Evolutionary conservation across 257 asterid genomes (phyloP).

Genomic region (Solanum appendiculatum): DNA sequence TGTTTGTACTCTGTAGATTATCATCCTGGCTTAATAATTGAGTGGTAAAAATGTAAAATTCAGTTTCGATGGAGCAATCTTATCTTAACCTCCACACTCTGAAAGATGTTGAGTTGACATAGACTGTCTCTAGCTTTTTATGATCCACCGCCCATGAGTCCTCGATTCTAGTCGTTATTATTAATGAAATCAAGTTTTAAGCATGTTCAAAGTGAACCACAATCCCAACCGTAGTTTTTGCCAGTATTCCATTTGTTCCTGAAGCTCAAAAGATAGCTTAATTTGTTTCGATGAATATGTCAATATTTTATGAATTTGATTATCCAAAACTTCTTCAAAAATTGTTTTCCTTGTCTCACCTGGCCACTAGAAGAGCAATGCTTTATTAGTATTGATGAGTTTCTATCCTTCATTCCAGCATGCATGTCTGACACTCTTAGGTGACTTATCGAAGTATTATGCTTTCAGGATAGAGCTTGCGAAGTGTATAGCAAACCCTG

Average conservation of each 20-base stretch:
- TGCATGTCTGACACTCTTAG: background rate
- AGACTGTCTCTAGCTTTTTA: background rate
- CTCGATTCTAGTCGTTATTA: background rate
- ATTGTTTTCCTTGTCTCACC: background rate
- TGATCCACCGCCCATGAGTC: background rate
- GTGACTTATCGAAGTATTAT: background rate
- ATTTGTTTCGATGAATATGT: background rate
- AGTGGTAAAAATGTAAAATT: background rate
- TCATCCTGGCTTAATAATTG: background rate
- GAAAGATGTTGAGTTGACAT: background rate
- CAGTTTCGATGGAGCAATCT: background rate
- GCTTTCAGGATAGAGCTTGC: slow-evolving; percentile 74
- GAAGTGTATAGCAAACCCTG: slow-evolving; percentile 82
- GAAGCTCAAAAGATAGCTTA: background rate
- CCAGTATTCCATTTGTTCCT: background rate
- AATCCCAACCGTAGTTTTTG: background rate
- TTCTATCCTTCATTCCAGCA: background rate
- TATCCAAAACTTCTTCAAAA: background rate
- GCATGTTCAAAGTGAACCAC: background rate
- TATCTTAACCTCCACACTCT: background rate
- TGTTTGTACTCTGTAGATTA: background rate
- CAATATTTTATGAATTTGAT: background rate
- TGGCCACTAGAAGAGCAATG: background rate
- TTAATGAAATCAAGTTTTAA: background rate
- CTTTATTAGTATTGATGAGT: background rate